Base-by-base conservation (phyloP, 768 basidiomycete genomes). In the Termitomyces sp. region DNA sequence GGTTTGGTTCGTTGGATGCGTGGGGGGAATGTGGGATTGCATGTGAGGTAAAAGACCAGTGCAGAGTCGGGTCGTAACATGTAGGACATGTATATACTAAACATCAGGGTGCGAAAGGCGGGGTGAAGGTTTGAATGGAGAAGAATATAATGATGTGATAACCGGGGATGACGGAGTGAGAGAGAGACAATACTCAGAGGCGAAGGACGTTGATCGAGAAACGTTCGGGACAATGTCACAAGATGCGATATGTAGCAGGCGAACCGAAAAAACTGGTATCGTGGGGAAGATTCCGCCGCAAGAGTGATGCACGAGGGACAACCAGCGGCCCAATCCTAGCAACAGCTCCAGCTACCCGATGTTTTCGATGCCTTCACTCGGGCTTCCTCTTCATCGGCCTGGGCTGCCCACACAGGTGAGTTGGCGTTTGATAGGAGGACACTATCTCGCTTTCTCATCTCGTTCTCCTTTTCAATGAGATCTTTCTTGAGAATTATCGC, bases 401-500 rank as follows among this genome's bases (percentile, higher is more conserved):
- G 88, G 13, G 86, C 87, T 51, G 84, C 81, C 90, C 91, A 93
- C 16, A 83, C 77, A 6, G 91, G 90, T 34, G 87, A 79, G 57
- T 76, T 78, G 41, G 79, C 69, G 57, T 81, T 78, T 31, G 85
- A 79, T 60, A 96, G 75, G 72, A 90, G 82, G 57, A 97, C 87
- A 71, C 92, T 94, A 69, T 95, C 89, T 55, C 91, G 84, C 69
- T 86, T 88, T 73, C 87, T 85, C 58, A 87, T 69, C 64, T 88
- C 86, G 66, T 93, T 90, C 69, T 94, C 91, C 63, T 76, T 78
- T 71, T 95, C 92, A 65, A 95, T 93, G 52, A 75, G 73, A 66
- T 91, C 90, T 70, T 89, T 89, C 66, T 82, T 81, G 63, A 80
- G 72, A 59, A 96, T 91, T 69, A 97, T 93, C 34, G 88, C 83